Base-by-base conservation (phyloP, 768 basidiomycete genomes). In the Mycena capillaripes region DNA sequence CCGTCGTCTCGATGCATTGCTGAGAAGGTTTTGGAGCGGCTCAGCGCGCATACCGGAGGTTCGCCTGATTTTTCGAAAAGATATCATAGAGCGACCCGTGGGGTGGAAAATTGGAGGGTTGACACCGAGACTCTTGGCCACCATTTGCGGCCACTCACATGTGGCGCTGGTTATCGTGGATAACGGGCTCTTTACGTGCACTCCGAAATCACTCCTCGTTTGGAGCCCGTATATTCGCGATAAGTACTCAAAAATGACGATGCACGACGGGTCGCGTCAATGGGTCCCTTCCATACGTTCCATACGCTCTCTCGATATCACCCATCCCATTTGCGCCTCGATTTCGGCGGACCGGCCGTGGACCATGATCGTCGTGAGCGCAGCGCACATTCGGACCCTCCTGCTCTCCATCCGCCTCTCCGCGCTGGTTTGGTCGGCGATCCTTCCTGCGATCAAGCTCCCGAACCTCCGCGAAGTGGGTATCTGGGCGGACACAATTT, bases 201-300 rank as follows among this genome's bases (percentile, higher is more conserved):
- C 23, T 25, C 55, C 64, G 25, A 60, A 34, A 27, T 10, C 40
- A 1, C 9, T 72, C 60, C 36, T 46, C 12, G 21, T 30, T n/a
- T 72, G 71, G 71, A 68, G 25, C 19, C 58, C 71, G 12, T 72
- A 68, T 21, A 40, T 60, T 3, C 58, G 66, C 23, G 61, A 67
- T 5, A 40, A 0, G n/a, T 68, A 63, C 23, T 11, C 6, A n/a
- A 68, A 64, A 23, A 23, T 57, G 40, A 5, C 21, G 25, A 62
- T 72, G 66, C 71, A 72, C 60, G 71, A 72, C 46, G 60, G 66
- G 7, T 57, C 71, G 32, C 50, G 61, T 2, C 71, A 72, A 34
- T 72, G 71, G 71, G 71, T 68, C 1, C 60, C 71, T 21, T 34
- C 71, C 21, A 72, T 68, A 27, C 58, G 59, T 8, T 62, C 66